Base-by-base conservation (phyloP, 306 rosid genomes). In the Citrullus colocynthis region DNA sequence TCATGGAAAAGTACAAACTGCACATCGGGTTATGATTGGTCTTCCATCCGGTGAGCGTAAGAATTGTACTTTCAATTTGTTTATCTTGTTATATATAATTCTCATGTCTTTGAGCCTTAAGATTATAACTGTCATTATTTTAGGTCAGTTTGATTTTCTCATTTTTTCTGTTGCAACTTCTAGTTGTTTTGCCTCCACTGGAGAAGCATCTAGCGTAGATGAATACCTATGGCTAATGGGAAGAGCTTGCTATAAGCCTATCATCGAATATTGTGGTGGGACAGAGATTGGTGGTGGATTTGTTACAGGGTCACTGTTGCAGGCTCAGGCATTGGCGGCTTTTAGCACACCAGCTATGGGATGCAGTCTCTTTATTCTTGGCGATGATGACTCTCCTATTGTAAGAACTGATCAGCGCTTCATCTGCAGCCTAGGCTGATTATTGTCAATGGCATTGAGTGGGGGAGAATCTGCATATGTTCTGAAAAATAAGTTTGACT, bases 201-300 rank as follows among this genome's bases (percentile, higher is more conserved):
- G 98, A 54, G 98, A 94, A 83, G 95, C 98, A 82, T 94, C 98
- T 70, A 92, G 83, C 85, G 87, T 91, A 24, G 97, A 94, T 79
- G 98, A 94, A 84, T 89, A 90, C 87, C 89, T 94, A 62, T 94
- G 98, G 98, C 88, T 94, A 83, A 94, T 92, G 97, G 96, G 96
- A 82, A 92, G 96, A 86, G 97, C 97, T 76, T 20, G 21, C 83
- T 94, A 94, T 90, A 90, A 92, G 88, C 96, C 98, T 83, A 30
- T 94, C 66, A 90, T 92, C 65, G 98, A 94, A 84, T 90, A 88
- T 84, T 94, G 98, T 82, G 98, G 98, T 74, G 98, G 98, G 61
- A 94, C 98, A 12, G 98, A 94, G 86, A 91, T 94, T 80, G 97
- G 97, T 37, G 97, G 98, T 80, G 95, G 86, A 70, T 94, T 94